Base-by-base conservation (phyloP, 2,329 filamentous ascomycete species). In the Colletotrichum spaethianum region DNA sequence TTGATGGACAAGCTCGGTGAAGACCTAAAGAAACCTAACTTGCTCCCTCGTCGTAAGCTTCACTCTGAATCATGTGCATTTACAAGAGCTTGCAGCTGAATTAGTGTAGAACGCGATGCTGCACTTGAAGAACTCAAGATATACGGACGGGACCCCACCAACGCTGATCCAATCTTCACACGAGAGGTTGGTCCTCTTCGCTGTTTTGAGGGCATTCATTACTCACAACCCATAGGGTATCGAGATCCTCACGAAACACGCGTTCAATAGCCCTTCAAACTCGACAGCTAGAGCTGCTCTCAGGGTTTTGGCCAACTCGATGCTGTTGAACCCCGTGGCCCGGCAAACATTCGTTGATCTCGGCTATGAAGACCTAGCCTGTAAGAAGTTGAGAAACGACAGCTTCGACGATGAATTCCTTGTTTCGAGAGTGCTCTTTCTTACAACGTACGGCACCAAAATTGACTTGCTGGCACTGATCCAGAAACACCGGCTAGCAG, bases 381-480 rank as follows among this genome's bases (percentile, higher is more conserved):
- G 94, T 70, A 86, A 89, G 67, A 90, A 89, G 74, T 87, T 98
- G 52, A 92, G 92, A 86, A 91, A 88, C 69, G 92, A 94, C 73
- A 92, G 87, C 76, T 87, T 89, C 67, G 95, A 98, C 73, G 93
- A 97, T 76, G 95, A 98, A 78, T 98, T 98, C 80, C 86, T 98
- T 2, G 83, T 89, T 72, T 92, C 92, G n/a, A 89, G 94, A 63
- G 90, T 97, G 53, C 84, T 97, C 20, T 95, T 97, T 77, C 86
- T 96, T 14, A 89, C 92, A 40, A 97, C 94, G 0, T 97, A 97
- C 80, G 89, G 89, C 73, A 92, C 93, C 16, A 89, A 88, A n/a
- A 81, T 93, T 73, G 86, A 94, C 78, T 89, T 95, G 63, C 83
- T 87, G 23, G 82, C 85, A 3, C 86, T 96, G 12, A 89, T 96